Percentiles rank a stretch among this genome's conserved stretches.
These are phyloP conservation scores for Vickermania spadyakhi DNA, from an alignment of 208 protist species.

Conservation along the genomic window DNA sequence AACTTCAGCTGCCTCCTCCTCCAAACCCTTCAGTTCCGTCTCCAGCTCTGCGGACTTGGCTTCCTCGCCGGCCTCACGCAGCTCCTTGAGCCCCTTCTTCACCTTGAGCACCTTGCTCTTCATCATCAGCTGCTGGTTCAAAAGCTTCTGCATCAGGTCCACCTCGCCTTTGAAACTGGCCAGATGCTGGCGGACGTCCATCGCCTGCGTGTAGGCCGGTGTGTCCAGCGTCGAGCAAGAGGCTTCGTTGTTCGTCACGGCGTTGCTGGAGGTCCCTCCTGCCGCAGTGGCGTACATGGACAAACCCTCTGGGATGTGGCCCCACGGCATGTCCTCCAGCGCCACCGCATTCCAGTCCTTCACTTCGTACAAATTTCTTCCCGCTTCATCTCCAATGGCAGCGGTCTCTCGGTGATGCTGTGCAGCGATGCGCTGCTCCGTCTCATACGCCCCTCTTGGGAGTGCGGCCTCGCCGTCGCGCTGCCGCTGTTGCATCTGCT, in stretches of 20 bases:
- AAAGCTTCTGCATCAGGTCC: conserved; percentile 46
- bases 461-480: conserved; percentile 49
- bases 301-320: conserved; percentile 65
- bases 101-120: conserved; percentile 32
- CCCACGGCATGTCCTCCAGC: conserved; percentile 58
- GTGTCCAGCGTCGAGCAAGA: background rate
- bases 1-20: conserved; percentile 5
- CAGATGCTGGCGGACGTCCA: conserved; percentile 32
- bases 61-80: conserved; percentile 21
- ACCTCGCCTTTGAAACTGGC: conserved; percentile 64
- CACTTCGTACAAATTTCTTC: conserved; percentile 5
- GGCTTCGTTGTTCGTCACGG: background rate
- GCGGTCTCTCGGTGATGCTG: background rate
- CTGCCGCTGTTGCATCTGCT: conserved; percentile 46
- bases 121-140: conserved; percentile 49
- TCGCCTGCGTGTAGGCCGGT: conserved; percentile 22
- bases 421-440: conserved; percentile 12
- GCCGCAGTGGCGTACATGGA: conserved; percentile 55
- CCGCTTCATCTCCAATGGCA: background rate
- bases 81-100: conserved; percentile 10
- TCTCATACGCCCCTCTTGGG: conserved; percentile 31
- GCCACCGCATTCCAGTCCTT: conserved; percentile 21
- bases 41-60: conserved; percentile 12
- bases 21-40: conserved; percentile 13
- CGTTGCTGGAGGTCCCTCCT: conserved; percentile 8